Percentiles rank a stretch among this genome's conserved stretches.
Evolutionary conservation across 1,139 yeast genomes (phyloP).

Genomic region (Suhomyces bokatorum): DNA sequence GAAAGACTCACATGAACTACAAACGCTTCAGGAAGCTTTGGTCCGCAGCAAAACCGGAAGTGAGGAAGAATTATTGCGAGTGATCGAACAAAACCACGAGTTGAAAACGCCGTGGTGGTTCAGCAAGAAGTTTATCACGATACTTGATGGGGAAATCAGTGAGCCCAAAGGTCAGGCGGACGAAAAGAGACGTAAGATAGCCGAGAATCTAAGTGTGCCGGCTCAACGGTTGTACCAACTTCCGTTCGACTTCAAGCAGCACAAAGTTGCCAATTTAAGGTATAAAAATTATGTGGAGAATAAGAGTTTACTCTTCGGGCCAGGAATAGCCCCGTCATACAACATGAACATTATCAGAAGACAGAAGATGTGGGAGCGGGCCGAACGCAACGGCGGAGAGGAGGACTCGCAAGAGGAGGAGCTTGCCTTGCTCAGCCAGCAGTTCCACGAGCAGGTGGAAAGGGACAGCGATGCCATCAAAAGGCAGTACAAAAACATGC

Average conservation of each 20-base stretch:
- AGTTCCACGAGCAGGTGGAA: slow-evolving; percentile 10
- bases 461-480: slow-evolving; percentile 9
- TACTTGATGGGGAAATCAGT: slow-evolving; percentile 14
- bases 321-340: slow-evolving; percentile 4
- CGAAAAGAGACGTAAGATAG: slow-evolving; percentile 1
- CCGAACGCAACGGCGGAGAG: slow-evolving; percentile 11
- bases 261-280: slow-evolving; percentile 34
- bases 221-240: slow-evolving; percentile 21
- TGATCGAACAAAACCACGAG: slow-evolving; percentile 37
- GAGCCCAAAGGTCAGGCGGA: slow-evolving; percentile 14
- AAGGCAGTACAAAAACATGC: slow-evolving; percentile 6
- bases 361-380: slow-evolving; percentile 15
- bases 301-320: slow-evolving; percentile 9
- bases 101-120: slow-evolving; percentile 50
- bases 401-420: slow-evolving; percentile 12
- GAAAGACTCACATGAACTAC: slow-evolving; percentile 59
- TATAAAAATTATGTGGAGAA: slow-evolving; percentile 28
- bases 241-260: slow-evolving; percentile 39
- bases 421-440: slow-evolving; percentile 6
- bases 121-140: slow-evolving; percentile 29
- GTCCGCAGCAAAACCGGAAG: slow-evolving; percentile 6
- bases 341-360: slow-evolving; percentile 16
- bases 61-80: slow-evolving; percentile 28
- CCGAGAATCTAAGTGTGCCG: slow-evolving; percentile 4
- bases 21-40: slow-evolving; percentile 31